Conservation (phyloP, 2,329 filamentous ascomycete species). For the Parafenestella ontariensis region DNA sequence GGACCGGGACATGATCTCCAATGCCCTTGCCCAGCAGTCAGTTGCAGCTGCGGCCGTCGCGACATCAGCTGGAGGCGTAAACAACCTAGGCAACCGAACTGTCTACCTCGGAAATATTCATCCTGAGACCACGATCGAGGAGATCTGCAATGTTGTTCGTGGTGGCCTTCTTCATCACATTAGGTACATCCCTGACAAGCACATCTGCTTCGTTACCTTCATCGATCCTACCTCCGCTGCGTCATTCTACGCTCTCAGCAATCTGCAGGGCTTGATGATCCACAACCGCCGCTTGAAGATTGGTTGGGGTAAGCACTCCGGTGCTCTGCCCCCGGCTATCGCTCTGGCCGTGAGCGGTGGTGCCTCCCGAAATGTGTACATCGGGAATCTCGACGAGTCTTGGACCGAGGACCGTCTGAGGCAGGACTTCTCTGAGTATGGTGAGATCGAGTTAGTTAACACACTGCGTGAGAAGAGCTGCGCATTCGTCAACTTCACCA, state of each 20-base stretch:
- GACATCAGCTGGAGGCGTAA: slow-evolving; percentile 94
- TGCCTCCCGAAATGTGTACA: slow-evolving; percentile 97
- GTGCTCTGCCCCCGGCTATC: slow-evolving; percentile 92
- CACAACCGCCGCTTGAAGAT: slow-evolving; percentile 98
- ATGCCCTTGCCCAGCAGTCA: slow-evolving; percentile 94
- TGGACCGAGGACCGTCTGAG: slow-evolving; percentile 96
- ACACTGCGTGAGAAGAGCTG: slow-evolving; percentile 98
- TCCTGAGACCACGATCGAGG: slow-evolving; percentile 97
- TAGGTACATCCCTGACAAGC: slow-evolving; percentile 98
- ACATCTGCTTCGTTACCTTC: slow-evolving; percentile 99
- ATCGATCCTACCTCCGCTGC: slow-evolving; percentile 98
- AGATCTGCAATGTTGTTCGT: slow-evolving; percentile 98
- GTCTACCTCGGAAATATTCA: slow-evolving; percentile 99
- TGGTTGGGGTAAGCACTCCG: slow-evolving; percentile 99
- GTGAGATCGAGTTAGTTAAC: slow-evolving; percentile 97
- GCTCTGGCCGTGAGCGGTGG: slow-evolving; percentile 94
- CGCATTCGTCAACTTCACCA: slow-evolving; percentile 99
- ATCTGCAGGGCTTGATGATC: slow-evolving; percentile 97
- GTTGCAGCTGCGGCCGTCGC: slow-evolving; percentile 96
- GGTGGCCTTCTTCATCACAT: slow-evolving; percentile 97
- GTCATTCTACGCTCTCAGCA: slow-evolving; percentile 97
- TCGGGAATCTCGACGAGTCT: slow-evolving; percentile 95
- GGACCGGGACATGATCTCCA: slow-evolving; percentile 95
- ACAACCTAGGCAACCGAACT: slow-evolving; percentile 95
- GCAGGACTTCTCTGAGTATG: slow-evolving; percentile 96